Percentiles rank a stretch among this genome's conserved stretches.
phyloP scores from a whole-genome alignment of 352 stramenopile species.

The Pythium angustatum region DNA sequence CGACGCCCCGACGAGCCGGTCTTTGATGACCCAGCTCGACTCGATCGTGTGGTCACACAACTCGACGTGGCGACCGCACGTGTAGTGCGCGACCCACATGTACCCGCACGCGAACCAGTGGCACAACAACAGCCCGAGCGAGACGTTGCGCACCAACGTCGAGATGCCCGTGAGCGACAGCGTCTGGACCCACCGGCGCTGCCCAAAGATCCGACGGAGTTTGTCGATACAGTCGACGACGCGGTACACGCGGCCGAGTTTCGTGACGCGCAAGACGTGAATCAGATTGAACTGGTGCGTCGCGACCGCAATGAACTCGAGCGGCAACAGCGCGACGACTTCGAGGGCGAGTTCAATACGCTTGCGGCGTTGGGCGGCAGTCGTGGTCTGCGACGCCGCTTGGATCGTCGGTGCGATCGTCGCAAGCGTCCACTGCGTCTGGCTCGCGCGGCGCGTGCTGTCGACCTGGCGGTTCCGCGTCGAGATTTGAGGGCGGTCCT shows the following conservation, averaged over 20 bases:
- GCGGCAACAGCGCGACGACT: conserved; percentile 45
- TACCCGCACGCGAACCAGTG: conserved; percentile 73
- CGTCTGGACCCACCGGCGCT: conserved; percentile 43
- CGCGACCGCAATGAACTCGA: conserved; percentile 51
- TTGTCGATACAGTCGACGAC: conserved; percentile 39
- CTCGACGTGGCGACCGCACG: conserved; percentile 57
- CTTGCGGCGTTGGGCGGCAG: conserved; percentile 17
- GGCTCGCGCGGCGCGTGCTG: conserved; percentile 23
- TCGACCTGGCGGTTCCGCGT: conserved; percentile 32
- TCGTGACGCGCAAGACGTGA: conserved; percentile 59
- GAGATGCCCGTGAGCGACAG: conserved; percentile 64
- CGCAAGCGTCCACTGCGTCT: conserved; percentile 51
- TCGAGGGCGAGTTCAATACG: conserved; percentile 53
- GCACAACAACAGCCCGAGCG: conserved; percentile 32
- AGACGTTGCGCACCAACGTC: conserved; percentile 46
- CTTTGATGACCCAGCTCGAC: conserved; percentile 62
- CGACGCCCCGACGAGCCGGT: conserved; percentile 47
- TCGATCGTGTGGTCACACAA: conserved; percentile 43
- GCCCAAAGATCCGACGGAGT: conserved; percentile 54
- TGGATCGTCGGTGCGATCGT: conserved; percentile 32
- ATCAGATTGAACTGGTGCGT: conserved; percentile 48
- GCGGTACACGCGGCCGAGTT: conserved; percentile 60
- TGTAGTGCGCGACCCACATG: conserved; percentile 60
- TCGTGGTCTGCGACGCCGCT: conserved; percentile 19
- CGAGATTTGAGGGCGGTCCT: conserved; percentile 35